phyloP scores from a whole-genome alignment of 73 alveolate species.

The Paramecium pentaurelia region DNA sequence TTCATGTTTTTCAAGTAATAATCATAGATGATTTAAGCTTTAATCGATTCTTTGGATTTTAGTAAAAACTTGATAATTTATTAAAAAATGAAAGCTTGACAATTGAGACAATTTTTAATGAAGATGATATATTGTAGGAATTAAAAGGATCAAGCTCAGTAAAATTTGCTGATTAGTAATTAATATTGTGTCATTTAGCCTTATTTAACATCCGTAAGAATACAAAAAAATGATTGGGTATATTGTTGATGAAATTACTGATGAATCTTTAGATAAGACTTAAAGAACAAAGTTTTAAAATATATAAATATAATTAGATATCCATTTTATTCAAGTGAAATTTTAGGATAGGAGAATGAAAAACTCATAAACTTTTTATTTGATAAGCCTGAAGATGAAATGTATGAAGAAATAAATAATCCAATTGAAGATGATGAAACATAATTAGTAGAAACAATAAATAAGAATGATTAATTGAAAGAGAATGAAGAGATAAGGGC shows the following conservation, averaged over 20 bases:
- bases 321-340: background rate
- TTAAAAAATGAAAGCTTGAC: background rate
- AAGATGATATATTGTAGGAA: background rate
- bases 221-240: background rate
- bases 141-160: background rate
- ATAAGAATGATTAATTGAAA: background rate
- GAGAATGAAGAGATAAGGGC: background rate
- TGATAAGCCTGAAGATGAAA: background rate
- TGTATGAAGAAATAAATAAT: background rate
- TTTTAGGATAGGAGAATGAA: background rate
- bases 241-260: background rate
- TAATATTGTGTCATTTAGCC: background rate
- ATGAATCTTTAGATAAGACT: background rate
- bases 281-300: background rate
- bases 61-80: background rate
- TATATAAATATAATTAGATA: background rate
- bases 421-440: constrained; percentile 1
- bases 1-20: background rate
- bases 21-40: background rate
- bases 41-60: background rate
- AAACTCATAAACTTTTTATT: background rate
- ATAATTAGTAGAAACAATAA: background rate
- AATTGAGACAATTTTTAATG: background rate
- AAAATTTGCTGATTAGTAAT: background rate
- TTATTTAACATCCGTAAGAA: background rate